Conservation (phyloP, 2,329 filamentous ascomycete species). For the Ophiosphaerella korrae region DNA sequence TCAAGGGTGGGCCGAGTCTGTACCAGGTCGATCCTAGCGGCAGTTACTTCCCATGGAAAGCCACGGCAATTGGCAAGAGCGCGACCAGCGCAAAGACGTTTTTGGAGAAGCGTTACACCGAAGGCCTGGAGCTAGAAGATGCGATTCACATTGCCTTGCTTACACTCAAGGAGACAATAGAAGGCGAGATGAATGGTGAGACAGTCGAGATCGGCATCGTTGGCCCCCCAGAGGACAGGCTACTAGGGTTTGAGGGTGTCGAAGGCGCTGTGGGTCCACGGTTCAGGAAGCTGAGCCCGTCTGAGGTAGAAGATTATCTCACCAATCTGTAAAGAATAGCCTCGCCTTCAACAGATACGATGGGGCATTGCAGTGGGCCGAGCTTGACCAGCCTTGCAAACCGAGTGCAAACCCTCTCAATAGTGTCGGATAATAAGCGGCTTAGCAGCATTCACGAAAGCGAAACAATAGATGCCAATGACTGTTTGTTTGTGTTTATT, state of each 20-base stretch:
- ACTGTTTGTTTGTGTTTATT: neutral
- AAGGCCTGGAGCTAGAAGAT: conserved; percentile 95
- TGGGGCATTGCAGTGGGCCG: conserved; percentile 8
- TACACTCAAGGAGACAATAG: conserved; percentile 98
- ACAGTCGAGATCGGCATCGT: conserved; percentile 99
- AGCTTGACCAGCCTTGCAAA: conserved; percentile 3
- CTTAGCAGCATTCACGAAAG: conserved; percentile 34
- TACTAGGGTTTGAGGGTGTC: conserved; percentile 89
- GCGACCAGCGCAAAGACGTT: conserved; percentile 99
- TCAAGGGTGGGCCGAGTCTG: conserved; percentile 94
- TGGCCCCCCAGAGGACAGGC: conserved; percentile 88
- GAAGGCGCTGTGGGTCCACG: conserved; percentile 82
- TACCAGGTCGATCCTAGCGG: conserved; percentile 99
- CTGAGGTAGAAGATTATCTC: conserved; percentile 99
- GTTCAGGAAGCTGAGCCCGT: conserved; percentile 92
- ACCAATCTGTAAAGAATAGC: conserved; percentile 79
- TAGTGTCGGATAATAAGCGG: conserved; percentile 17
- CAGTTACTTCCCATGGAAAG: conserved; percentile 99
- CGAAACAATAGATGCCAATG: conserved; percentile 12
- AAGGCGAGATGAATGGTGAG: conserved; percentile 98
- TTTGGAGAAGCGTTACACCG: conserved; percentile 97
- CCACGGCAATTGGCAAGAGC: conserved; percentile 97
- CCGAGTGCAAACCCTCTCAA: neutral
- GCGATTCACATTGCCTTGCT: conserved; percentile 97
- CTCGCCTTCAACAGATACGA: neutral